Base-by-base conservation (phyloP, 2,329 filamentous ascomycete species). In the Fusarium sp. region DNA sequence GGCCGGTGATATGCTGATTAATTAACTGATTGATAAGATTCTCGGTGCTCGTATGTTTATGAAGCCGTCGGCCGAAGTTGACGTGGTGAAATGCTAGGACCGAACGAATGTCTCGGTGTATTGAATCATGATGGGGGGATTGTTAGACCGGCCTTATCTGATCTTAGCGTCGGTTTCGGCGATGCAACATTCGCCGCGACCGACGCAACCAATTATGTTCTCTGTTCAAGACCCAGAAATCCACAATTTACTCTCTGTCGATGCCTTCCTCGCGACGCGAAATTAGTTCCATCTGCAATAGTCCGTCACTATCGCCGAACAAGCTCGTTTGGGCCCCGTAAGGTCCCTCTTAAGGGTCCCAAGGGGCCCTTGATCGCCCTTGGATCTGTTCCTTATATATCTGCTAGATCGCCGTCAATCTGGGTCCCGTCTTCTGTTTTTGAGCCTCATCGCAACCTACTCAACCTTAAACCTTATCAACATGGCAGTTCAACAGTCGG, bases 171-270 rank as follows among this genome's bases (percentile, higher is more conserved):
- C 59, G 59, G 58, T 8, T 10, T 56, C 64, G 65, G 65, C 5
- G 6, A 0, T 2, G 0, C 4, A 20, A 13, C 0, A 0, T 3
- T 11, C 0, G 16, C 65, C 64, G 64, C 18, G 3, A 7, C 65
- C 65, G 65, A 68, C 2, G 8, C 0, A 60, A 16, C 58, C 52
- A 67, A 67, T 68, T 49, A 67, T 31, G 54, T 5, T 1, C 6
- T 15, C 1, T 1, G 3, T 4, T 20, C 13, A 34, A 34, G 40
- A 23, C 15, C 8, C 16, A 23, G 30, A 30, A 38, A 31, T 33
- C 26, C 34, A 37, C 26, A 45, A 33, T 40, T 23, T 49, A 6
- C 9, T 30, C 8, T 40, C 45, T 33, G 28, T 28, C 2, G 37
- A 37, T 49, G 30, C 8, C 4, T 8, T 13, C 13, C 23, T 68